phyloP scores from a whole-genome alignment of 441 rosid genomes.

The Rhodomyrtus psidioides region DNA sequence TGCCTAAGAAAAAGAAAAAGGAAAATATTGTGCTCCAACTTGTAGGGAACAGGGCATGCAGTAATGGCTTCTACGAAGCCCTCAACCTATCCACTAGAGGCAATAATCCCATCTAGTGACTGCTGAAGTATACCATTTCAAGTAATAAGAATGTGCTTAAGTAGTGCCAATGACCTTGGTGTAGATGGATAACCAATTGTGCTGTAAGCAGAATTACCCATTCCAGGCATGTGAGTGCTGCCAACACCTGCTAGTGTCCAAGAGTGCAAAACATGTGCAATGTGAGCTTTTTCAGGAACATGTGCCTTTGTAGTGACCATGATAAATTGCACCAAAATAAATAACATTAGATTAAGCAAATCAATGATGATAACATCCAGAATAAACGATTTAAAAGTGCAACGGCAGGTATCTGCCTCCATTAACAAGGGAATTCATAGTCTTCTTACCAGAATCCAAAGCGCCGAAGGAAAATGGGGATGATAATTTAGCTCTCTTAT shows the following conservation, averaged over 20 bases:
- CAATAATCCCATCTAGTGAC: conserved; percentile 12
- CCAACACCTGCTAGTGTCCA: conserved; percentile 96
- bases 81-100: conserved; percentile 24
- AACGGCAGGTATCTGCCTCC: conserved; percentile 1
- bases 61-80: conserved; percentile 25
- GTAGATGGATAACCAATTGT: conserved; percentile 84
- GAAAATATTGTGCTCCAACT: conserved; percentile 15
- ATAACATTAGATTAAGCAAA: not conserved
- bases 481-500: conserved; percentile 54
- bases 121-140: conserved; percentile 19
- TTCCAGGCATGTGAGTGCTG: conserved; percentile 87
- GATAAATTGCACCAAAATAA: conserved; percentile 21
- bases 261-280: conserved; percentile 86
- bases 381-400: not conserved
- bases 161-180: conserved; percentile 94
- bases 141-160: conserved; percentile 50
- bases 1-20: not conserved
- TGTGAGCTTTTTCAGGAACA: conserved; percentile 61
- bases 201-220: conserved; percentile 77
- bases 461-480: conserved; percentile 19
- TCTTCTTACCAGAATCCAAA: conserved; percentile 49
- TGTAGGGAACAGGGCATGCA: conserved; percentile 16
- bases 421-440: not conserved
- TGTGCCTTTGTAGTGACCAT: conserved; percentile 46
- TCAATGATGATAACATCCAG: conserved; percentile 10